Conservation (phyloP, 2,329 filamentous ascomycete species). For the Botrytis aclada region DNA sequence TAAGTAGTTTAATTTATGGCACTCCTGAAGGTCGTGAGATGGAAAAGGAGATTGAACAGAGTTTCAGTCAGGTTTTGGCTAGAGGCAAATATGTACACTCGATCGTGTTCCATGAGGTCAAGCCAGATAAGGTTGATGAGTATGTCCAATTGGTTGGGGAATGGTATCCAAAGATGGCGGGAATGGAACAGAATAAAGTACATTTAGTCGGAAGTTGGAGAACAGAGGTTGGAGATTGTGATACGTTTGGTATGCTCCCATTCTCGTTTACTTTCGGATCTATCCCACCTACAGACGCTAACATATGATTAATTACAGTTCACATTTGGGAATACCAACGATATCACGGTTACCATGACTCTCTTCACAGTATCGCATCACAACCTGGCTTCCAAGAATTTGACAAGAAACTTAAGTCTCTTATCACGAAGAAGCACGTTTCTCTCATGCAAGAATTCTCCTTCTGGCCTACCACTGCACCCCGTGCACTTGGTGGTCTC, state of each 20-base stretch:
- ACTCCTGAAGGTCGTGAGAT: slow-evolving; percentile 93
- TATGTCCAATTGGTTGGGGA: slow-evolving; percentile 85
- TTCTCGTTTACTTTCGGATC: background rate
- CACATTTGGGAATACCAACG: slow-evolving; percentile 99
- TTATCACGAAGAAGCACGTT: slow-evolving; percentile 80
- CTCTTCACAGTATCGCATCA: slow-evolving; percentile 76
- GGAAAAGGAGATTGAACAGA: slow-evolving; percentile 92
- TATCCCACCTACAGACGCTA: background rate
- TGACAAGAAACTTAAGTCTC: slow-evolving; percentile 76
- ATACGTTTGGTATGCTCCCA: slow-evolving; percentile 76
- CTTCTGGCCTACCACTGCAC: slow-evolving; percentile 95
- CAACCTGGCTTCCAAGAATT: slow-evolving; percentile 84
- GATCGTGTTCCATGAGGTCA: slow-evolving; percentile 94
- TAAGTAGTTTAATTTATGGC: slow-evolving; percentile 91
- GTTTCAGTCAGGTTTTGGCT: slow-evolving; percentile 91
- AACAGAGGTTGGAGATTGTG: slow-evolving; percentile 94
- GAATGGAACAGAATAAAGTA: slow-evolving; percentile 83
- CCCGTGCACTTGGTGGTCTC: slow-evolving; percentile 82
- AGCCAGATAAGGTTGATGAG: slow-evolving; percentile 92
- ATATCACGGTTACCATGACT: slow-evolving; percentile 93
- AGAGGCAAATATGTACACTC: slow-evolving; percentile 98
- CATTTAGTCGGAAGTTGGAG: slow-evolving; percentile 97
- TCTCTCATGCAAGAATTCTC: slow-evolving; percentile 99
- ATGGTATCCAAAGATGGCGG: slow-evolving; percentile 91
- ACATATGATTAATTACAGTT: slow-evolving; percentile 54